Conservation (phyloP, 495 filamentous ascomycete species). For the Aspergillus heteromorphus region DNA sequence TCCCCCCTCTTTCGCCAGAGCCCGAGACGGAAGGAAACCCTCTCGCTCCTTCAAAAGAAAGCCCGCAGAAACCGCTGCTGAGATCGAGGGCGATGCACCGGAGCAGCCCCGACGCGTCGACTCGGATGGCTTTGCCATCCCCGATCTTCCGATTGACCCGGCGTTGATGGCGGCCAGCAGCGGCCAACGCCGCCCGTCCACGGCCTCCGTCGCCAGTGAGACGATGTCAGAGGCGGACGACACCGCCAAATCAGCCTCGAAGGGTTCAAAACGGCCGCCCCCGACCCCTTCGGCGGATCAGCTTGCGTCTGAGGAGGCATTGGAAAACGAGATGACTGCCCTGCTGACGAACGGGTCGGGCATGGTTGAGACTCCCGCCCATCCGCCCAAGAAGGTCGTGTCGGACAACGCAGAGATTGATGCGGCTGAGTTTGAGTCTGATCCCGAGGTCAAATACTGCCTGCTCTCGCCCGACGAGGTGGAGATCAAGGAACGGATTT, state of each 20-base stretch:
- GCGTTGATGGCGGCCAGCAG: conserved; percentile 25
- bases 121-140: conserved; percentile 46
- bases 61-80: conserved; percentile 43
- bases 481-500: conserved; percentile 77
- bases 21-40: conserved; percentile 43
- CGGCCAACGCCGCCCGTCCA: conserved; percentile 15
- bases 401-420: conserved; percentile 52
- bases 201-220: conserved; percentile 20
- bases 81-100: conserved; percentile 34
- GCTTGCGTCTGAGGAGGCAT: conserved; percentile 38
- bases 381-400: conserved; percentile 21
- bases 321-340: conserved; percentile 39
- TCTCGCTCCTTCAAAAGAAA: conserved; percentile 31
- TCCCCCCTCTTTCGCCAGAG: conserved; percentile 75
- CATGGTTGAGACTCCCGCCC: conserved; percentile 29
- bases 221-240: conserved; percentile 21
- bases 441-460: conserved; percentile 78
- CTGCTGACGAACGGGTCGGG: conserved; percentile 35
- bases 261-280: conserved; percentile 25
- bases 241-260: conserved; percentile 16
- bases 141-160: conserved; percentile 42
- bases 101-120: conserved; percentile 35
- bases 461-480: conserved; percentile 64
- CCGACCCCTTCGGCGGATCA: conserved; percentile 36
- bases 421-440: conserved; percentile 68